Evolutionary conservation across 2,329 filamentous ascomycete species (phyloP).

Genomic region (Ophiocordyceps polyrhachis-furcata): DNA sequence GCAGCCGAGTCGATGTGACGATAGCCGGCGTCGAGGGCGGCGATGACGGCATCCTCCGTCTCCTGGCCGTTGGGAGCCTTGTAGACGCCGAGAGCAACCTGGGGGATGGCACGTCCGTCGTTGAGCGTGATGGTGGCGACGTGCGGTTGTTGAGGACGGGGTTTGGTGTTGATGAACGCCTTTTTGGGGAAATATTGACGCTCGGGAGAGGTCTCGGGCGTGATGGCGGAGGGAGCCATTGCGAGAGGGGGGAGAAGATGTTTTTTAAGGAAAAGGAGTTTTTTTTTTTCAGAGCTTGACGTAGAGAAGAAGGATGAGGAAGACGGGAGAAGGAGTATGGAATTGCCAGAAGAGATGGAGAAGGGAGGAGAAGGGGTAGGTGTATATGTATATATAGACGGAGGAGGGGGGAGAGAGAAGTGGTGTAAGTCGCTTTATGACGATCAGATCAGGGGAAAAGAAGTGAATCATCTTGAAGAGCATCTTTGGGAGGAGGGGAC

Average conservation of each 20-base stretch:
- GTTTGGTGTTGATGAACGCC: slow-evolving; percentile 1
- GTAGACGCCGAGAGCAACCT: slow-evolving; percentile 28
- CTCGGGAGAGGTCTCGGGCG: slow-evolving; percentile 15
- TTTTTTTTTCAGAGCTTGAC: neutral
- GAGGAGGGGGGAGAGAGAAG: too few relatives aligned
- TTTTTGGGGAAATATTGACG: slow-evolving; percentile 13
- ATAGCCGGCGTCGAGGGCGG: slow-evolving; percentile 38
- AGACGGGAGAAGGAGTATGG: too few relatives aligned
- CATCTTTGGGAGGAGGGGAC: too few relatives aligned
- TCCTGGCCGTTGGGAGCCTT: slow-evolving; percentile 31
- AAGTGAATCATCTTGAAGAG: too few relatives aligned
- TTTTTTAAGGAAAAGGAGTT: neutral
- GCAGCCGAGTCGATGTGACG: slow-evolving; percentile 36
- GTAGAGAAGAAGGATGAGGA: neutral
- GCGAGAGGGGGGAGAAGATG: slow-evolving; percentile 2
- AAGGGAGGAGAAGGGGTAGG: too few relatives aligned
- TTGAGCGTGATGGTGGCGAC: slow-evolving; percentile 40
- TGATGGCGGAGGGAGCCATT: slow-evolving; percentile 18
- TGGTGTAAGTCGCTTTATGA: too few relatives aligned
- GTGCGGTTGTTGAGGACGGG: neutral
- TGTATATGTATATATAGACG: too few relatives aligned
- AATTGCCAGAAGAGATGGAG: too few relatives aligned
- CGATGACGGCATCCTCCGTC: slow-evolving; percentile 39
- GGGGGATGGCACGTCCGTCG: slow-evolving; percentile 50
- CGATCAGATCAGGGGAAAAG: too few relatives aligned